Evolutionary conservation across 495 filamentous ascomycete species (phyloP), one percentile per base, ranked within the genome.

Genomic region (Xylaria cubensis): DNA sequence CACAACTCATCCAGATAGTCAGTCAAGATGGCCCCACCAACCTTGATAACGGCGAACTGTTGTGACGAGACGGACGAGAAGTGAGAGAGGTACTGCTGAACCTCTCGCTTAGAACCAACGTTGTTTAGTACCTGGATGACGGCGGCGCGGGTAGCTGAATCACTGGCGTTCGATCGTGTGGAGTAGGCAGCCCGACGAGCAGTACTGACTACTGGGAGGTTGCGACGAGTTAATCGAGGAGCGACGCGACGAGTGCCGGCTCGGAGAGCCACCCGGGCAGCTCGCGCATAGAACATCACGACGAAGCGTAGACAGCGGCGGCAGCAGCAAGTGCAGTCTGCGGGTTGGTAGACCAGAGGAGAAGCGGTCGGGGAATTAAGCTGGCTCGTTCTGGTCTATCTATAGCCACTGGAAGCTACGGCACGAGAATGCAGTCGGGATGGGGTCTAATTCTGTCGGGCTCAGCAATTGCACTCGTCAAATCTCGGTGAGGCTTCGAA

Each of bases 11-110:
- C 92, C 34, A 97, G 86, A 81, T 97, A 93, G 81, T 98, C 95
- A 71, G 95, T 97, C 75, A 99, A 91, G 76, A 98, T 98, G 64
- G 97, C 96, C 64, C 96, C 96, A 29, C 96, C 96, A 65, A 99
- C 97, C 86, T 99, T 99, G 82, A 99, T 98, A 64, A 99, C 96
- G 75, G 96, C 96, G 82, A 99, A 99, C 78, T 97, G 94, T 86
- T 98, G 95, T 5, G 93, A 97, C 29, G 95, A 97, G 61, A 98
- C 96, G 44, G 95, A 97, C 69, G 92, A 96, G 87, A 99, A 99
- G 79, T 98, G 95, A 63, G 95, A 97, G 66, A 98, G 91, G 84
- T 99, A 98, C 79, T 98, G 97, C 86, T 98, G 93, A 50, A 97
- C 95, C 84, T 99, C 96, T 65, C 96, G 88, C 88, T 97, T 98